phyloP scores from a whole-genome alignment of 768 basidiomycete genomes.

The Suillus luteus region DNA sequence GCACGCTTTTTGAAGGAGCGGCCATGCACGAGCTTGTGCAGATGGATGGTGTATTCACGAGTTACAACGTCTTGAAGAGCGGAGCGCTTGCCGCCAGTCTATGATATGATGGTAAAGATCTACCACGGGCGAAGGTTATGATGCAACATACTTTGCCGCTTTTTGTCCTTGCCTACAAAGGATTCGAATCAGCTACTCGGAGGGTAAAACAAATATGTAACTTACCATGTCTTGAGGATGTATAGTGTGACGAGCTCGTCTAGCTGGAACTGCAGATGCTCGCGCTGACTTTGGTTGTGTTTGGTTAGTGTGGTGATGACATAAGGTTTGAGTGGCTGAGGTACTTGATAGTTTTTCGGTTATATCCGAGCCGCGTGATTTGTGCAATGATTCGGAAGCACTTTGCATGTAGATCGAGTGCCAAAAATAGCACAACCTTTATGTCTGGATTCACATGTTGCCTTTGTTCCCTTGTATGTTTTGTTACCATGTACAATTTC shows the following conservation, averaged over 20 bases:
- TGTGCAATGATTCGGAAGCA: neutral
- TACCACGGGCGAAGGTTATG: conserved; percentile 6
- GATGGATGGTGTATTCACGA: conserved; percentile 97
- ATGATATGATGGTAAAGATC: conserved; percentile 10
- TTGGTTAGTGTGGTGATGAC: conserved; percentile 39
- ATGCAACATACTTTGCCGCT: conserved; percentile 36
- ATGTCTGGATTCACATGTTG: neutral
- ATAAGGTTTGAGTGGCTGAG: conserved; percentile 62
- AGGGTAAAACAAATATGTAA: conserved; percentile 2
- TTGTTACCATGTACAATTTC: neutral
- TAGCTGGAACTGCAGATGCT: conserved; percentile 26
- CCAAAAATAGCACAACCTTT: neutral
- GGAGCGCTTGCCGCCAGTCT: conserved; percentile 88
- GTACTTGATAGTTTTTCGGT: conserved; percentile 40
- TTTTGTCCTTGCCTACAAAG: conserved; percentile 44
- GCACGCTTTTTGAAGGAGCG: conserved; percentile 97
- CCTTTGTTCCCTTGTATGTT: conserved; percentile 13
- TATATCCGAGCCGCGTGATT: conserved; percentile 27
- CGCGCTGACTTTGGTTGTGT: conserved; percentile 42
- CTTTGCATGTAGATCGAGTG: neutral
- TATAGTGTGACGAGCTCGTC: conserved; percentile 35
- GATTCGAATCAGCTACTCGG: conserved; percentile 17
- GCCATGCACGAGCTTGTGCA: conserved; percentile 93
- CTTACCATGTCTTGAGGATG: conserved; percentile 71
- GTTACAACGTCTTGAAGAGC: conserved; percentile 98